Base-by-base conservation (phyloP, 2,329 filamentous ascomycete genomes). In the Biscogniauxia sp. region DNA sequence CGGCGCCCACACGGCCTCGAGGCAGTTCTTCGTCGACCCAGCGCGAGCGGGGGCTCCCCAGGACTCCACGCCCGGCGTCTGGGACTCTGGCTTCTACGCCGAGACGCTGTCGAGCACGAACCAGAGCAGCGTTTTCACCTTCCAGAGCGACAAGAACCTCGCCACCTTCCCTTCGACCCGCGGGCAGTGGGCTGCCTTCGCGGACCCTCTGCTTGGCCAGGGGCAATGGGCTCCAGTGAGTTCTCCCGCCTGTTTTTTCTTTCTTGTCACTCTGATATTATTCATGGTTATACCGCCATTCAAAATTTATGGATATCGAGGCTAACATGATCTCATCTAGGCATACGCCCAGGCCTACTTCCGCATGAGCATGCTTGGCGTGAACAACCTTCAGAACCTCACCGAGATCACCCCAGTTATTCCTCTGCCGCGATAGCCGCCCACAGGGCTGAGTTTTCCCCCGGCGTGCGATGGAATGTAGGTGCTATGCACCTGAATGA, bases 81-180 rank as follows among this genome's bases (percentile, higher is more conserved):
- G 81, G 80, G 82, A 85, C 62, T 77, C 77, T 0, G 69, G 73
- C 7, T 85, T 79, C 68, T 85, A 84, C 68, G 64, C 70, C n/a
- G 69, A 79, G 69, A 78, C 77, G 2, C 61, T 75, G n/a, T 61
- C 64, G 8, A 66, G 67, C 1, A 56, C 68, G 25, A 73, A 72
- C 51, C 62, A 54, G 1, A 68, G 66, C 1, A 68, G 66, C 0
- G 68, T 78, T 45, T 72, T 77, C 64, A 72, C 71, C 11, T 68
- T 76, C 60, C 69, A 69, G 20, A 73, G 70, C 54, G 74, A 76
- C 51, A 64, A 59, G 59, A 65, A 68, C 54, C 68, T 74, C 15
- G 63, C 70, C 1, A 62, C 55, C 0, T 68, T 68, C 54, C 28
- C 61, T 11, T 8, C 51, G 7, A 73, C 71, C 0, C 45, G 57